Evolutionary conservation across 83 land plant genomes (phyloP).

Genomic region (Isoetes engelmannii): DNA sequence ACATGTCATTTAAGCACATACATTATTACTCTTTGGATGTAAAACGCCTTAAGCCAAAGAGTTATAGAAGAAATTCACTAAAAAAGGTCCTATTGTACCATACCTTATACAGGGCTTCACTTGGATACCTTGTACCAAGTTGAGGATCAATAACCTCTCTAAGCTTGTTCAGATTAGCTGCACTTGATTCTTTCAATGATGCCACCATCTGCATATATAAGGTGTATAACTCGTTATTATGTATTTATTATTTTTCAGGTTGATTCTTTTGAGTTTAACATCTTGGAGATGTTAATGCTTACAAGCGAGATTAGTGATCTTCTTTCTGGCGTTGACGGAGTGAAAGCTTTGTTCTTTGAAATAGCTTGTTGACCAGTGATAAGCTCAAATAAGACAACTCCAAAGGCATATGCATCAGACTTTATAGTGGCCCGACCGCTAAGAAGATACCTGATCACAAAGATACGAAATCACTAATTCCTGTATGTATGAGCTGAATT

Average conservation of each 20-base stretch:
- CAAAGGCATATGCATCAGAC: constrained; percentile 32
- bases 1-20: no score
- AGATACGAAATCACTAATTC: neutral
- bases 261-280: neutral
- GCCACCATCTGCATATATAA: constrained; percentile 1
- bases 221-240: neutral
- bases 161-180: neutral
- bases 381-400: constrained; percentile 34
- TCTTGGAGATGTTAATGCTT: neutral
- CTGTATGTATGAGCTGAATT: neutral
- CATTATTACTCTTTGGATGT: no score
- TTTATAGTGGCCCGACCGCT: constrained; percentile 29
- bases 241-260: neutral
- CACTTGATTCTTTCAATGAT: neutral
- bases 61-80: neutral
- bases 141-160: neutral
- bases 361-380: constrained; percentile 32
- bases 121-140: constrained; percentile 1
- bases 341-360: constrained; percentile 10
- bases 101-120: neutral
- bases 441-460: constrained; percentile 27
- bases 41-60: no score
- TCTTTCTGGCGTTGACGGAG: constrained; percentile 13
- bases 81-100: neutral
- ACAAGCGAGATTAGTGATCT: constrained; percentile 24